Percentiles rank a stretch among this genome's conserved stretches.
Evolutionary conservation across 352 stramenopile species (phyloP).

Genomic region (Phytophthora nicotianae): DNA sequence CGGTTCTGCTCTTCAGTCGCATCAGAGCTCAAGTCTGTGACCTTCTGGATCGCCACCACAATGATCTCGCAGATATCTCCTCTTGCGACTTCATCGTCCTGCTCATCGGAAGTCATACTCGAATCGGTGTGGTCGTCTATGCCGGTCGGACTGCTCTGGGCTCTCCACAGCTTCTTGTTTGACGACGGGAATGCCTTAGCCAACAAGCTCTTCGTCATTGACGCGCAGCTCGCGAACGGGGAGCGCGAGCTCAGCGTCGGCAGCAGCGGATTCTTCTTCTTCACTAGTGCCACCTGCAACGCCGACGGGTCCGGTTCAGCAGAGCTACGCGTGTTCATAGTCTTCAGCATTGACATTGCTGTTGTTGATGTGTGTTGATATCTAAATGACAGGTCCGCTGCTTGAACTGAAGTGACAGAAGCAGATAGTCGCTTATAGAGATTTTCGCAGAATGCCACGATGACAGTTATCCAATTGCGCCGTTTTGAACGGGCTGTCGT

Average conservation of each 20-base stretch:
- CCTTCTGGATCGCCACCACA: constrained; percentile 43
- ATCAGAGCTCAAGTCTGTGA: constrained; percentile 16
- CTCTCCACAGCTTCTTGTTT: constrained; percentile 31
- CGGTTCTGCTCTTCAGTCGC: constrained; percentile 7
- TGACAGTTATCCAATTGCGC: constrained; percentile 15
- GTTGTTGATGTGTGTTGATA: background rate
- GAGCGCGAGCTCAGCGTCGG: constrained; percentile 28
- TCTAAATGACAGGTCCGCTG: background rate
- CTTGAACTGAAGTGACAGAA: constrained; percentile 20
- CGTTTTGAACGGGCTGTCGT: constrained; percentile 24
- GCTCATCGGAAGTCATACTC: constrained; percentile 13
- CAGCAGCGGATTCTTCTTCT: constrained; percentile 37
- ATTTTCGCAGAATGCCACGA: constrained; percentile 35
- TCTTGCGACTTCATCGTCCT: constrained; percentile 20
- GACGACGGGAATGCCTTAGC: constrained; percentile 38
- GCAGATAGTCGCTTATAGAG: constrained; percentile 10
- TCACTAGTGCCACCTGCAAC: constrained; percentile 34
- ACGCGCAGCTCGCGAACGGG: constrained; percentile 33
- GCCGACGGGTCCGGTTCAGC: constrained; percentile 11
- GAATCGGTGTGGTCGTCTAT: constrained; percentile 30
- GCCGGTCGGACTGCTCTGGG: constrained; percentile 35
- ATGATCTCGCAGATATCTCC: constrained; percentile 47
- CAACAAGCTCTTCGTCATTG: constrained; percentile 45
- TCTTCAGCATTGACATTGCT: background rate
- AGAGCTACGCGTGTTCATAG: background rate